Evolutionary conservation across 345 rosid genomes (phyloP), one percentile per base, ranked within the genome.

Genomic region (Acer yangbiense): DNA sequence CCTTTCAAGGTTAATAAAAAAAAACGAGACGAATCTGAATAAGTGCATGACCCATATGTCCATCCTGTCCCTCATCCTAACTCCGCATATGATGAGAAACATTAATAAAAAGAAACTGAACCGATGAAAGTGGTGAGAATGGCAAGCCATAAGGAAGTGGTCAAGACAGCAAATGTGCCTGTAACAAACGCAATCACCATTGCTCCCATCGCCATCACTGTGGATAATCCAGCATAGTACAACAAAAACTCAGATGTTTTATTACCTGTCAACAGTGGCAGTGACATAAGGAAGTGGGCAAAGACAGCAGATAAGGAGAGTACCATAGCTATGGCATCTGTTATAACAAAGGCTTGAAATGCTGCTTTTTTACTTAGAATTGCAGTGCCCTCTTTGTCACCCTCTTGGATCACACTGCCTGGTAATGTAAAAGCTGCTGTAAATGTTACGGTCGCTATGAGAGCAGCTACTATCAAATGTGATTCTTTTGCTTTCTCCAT

Each of bases 181-280:
- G 39, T 35, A 35, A 35, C 39, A 35, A 35, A 35, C 6, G 39
- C 39, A 35, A 35, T 35, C 6, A 35, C 39, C 39, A 35, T 35
- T 35, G 39, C 39, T 35, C 0, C 39, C 39, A 35, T 35, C 39
- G 39, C 39, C 0, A 35, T 35, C 39, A 35, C 3, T 0, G 39
- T 35, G 6, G 39, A 35, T 32, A 3, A 3, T 0, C 35, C 35
- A 32, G 4, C 35, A 32, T 32, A 32, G 0, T 0, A 0, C 35
- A 32, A 2, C 35, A 32, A 32, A 32, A 3, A 32, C 35, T 3
- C 0, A 3, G 4, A 2, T 29, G 3, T 3, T 29, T 29, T 3
- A 3, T 0, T 3, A 29, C 0, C 3, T 29, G 35, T 0, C 3
- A 2, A 2, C 2, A 2, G 4, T 29, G 6, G 39, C 6, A 5